phyloP scores from a whole-genome alignment of 2,329 filamentous ascomycete genomes.

The Fusarium globosum region DNA sequence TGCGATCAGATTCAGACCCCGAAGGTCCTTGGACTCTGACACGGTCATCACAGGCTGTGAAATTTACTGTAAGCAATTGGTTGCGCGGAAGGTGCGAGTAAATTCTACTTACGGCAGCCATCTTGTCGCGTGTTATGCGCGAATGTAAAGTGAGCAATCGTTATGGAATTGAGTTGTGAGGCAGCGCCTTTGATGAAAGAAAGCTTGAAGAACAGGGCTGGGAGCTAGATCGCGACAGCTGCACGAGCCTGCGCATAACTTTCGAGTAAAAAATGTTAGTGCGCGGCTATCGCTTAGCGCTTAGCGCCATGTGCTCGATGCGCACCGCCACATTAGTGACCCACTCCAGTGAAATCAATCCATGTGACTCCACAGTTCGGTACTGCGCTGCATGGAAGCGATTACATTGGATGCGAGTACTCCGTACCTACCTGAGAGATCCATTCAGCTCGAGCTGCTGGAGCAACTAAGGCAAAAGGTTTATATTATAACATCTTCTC shows the following conservation, averaged over 20 bases:
- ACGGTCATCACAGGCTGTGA: constrained; percentile 76
- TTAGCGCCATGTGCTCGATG: constrained; percentile 23
- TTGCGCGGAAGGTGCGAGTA: constrained; percentile 10
- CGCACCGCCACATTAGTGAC: constrained; percentile 26
- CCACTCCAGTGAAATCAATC: background rate
- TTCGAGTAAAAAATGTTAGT: constrained; percentile 17
- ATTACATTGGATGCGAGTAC: background rate
- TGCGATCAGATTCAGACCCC: constrained; percentile 95
- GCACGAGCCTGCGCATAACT: constrained; percentile 23
- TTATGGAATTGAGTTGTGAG: constrained; percentile 24
- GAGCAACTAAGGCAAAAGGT: background rate
- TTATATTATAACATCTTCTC: background rate
- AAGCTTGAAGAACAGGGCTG: constrained; percentile 20
- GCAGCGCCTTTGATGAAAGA: constrained; percentile 16
- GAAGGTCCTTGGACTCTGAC: constrained; percentile 94
- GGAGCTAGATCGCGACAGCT: constrained; percentile 36
- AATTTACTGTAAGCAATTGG: constrained; percentile 37
- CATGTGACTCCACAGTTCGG: background rate
- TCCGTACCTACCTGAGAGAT: background rate
- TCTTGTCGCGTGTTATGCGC: constrained; percentile 50
- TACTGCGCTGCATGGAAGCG: background rate
- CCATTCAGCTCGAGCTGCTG: background rate
- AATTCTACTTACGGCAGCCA: constrained; percentile 64
- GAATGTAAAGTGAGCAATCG: constrained; percentile 14
- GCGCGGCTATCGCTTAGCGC: constrained; percentile 37